Percentiles rank a stretch among this genome's conserved stretches.
phyloP scores from a whole-genome alignment of 208 protist species.

The Crithidia mellificae region DNA sequence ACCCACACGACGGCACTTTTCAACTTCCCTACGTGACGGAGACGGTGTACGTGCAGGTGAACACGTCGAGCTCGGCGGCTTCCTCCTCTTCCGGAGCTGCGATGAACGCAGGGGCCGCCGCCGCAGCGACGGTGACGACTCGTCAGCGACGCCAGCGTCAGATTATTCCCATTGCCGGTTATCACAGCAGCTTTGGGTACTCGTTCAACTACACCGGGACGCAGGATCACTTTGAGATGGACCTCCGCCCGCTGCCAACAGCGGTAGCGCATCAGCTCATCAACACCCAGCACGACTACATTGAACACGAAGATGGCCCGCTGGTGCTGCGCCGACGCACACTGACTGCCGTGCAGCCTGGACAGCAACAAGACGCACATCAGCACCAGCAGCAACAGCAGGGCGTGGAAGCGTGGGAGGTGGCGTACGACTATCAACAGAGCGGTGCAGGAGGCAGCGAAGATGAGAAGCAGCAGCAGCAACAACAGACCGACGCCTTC shows the following conservation, averaged over 20 bases:
- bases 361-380: background rate
- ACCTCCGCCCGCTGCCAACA: conserved; percentile 34
- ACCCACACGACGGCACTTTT: conserved; percentile 27
- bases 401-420: background rate
- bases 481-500: conserved; percentile 6
- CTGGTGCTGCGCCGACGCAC: conserved; percentile 27
- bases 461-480: too few species aligned
- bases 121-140: background rate
- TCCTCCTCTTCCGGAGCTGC: background rate
- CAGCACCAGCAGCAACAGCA: background rate
- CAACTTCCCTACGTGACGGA: conserved; percentile 40
- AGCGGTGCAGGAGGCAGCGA: background rate
- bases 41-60: conserved; percentile 23
- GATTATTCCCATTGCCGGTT: conserved; percentile 71
- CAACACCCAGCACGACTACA: conserved; percentile 36
- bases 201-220: conserved; percentile 63
- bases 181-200: conserved; percentile 49
- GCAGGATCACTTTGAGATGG: conserved; percentile 63
- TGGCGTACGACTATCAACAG: background rate
- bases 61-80: background rate
- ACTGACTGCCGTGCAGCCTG: background rate
- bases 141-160: conserved; percentile 25
- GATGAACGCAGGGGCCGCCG: background rate
- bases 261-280: conserved; percentile 50
- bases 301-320: conserved; percentile 6